Evolutionary conservation across 805 yeast species (phyloP), one percentile per base, ranked within the genome.

Genomic region (Myxozyma melibiosi): DNA sequence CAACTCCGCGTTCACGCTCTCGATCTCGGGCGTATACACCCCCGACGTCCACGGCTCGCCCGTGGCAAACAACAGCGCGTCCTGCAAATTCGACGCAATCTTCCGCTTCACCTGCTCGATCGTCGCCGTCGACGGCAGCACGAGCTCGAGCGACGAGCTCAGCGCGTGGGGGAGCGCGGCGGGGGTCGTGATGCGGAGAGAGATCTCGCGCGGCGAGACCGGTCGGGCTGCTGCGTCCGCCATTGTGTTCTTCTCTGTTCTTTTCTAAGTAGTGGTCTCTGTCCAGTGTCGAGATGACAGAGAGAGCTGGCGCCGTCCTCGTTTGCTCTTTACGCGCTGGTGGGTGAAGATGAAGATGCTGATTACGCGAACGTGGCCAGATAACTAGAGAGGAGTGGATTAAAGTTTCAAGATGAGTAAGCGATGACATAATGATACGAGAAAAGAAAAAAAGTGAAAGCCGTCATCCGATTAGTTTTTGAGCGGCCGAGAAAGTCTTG

Each of bases 11-110:
- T 41, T 51, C 14, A 40, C 53, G 18, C 42, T 31, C 41, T 56
- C 53, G 24, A 52, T 56, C 2, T 42, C 59, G 20, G 59, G 25
- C 5, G 51, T 55, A 28, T 55, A 55, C 34, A 55, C 59, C 13
- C 55, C 47, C n/a, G 43, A 22, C 14, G 59, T 55, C 59, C 59
- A 55, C 22, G 59, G 59, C 27, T 55, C 51, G n/a, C 59, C 59
- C 14, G 55, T 51, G 14, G 55, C 59, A 20, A 55, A 55, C 22
- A 55, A 22, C n/a, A 55, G 31, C 43, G 52, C 48, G 24, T 55
- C 61, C 27, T 50, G 55, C 31, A 58, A n/a, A 11, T 43, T 41
- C 37, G 40, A 37, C 13, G 58, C 58, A 20, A 58, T 51, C 20
- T 30, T 38, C 24, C 51, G 48, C 48, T 58, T 58, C 24, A 58